Percentiles rank a stretch among this genome's conserved stretches.
Conservation (phyloP, 768 basidiomycete genomes). For the Phlegmacium glaucopus region DNA sequence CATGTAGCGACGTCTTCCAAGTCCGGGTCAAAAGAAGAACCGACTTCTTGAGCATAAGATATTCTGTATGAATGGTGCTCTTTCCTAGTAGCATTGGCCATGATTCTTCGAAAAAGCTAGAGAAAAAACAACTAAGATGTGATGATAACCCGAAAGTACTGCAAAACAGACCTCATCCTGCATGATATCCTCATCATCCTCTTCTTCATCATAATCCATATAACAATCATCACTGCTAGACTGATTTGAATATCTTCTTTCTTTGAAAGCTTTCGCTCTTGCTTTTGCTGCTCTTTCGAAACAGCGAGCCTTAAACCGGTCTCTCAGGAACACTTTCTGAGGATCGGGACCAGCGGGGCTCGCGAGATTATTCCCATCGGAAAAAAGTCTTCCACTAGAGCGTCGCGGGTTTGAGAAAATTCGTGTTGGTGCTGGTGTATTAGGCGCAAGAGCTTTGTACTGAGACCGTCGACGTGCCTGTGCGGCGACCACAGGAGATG, state of each 20-base stretch:
- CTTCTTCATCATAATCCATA: conserved; percentile 54
- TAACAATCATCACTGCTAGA: conserved; percentile 48
- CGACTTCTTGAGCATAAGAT: conserved; percentile 66
- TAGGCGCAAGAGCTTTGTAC: conserved; percentile 41
- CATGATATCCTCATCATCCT: conserved; percentile 57
- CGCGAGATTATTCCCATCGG: neutral
- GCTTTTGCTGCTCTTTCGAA: conserved; percentile 58
- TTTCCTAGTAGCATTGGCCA: conserved; percentile 51
- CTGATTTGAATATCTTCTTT: conserved; percentile 33
- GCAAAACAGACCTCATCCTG: conserved; percentile 52
- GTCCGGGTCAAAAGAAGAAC: conserved; percentile 74
- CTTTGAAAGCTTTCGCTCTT: conserved; percentile 44
- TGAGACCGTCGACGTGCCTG: conserved; percentile 53
- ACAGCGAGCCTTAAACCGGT: conserved; percentile 59
- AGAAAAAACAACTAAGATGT: too few relatives aligned
- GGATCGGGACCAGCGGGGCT: conserved; percentile 29
- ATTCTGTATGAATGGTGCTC: conserved; percentile 51
- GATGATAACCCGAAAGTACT: neutral
- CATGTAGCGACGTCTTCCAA: conserved; percentile 60
- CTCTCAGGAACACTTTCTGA: conserved; percentile 53
- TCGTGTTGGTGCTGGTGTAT: conserved; percentile 15
- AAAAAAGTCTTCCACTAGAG: conserved; percentile 1
- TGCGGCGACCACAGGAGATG: conserved; percentile 43
- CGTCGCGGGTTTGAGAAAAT: conserved; percentile 1
- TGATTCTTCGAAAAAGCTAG: conserved; percentile 66